Percentiles rank a stretch among this genome's conserved stretches.
Conservation (phyloP, 495 filamentous ascomycete species). For the Annulohypoxylon nitens region DNA sequence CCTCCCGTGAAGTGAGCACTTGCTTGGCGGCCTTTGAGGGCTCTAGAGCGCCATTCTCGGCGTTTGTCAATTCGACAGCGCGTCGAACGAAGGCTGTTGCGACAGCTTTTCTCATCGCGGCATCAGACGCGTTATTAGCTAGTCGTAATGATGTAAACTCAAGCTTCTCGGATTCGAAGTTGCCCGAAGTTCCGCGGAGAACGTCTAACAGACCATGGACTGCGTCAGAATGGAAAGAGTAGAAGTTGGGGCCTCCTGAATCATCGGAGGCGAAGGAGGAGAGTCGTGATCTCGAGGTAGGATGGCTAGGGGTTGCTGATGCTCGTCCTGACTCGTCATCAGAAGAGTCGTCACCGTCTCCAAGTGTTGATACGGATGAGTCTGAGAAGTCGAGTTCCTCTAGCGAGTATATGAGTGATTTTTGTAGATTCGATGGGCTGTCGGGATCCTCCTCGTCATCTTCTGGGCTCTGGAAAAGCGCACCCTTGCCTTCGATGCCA, state of each 20-base stretch:
- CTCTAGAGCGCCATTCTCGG: constrained; percentile 63
- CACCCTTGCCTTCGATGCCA: constrained; percentile 68
- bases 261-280: constrained; percentile 67
- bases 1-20: constrained; percentile 61
- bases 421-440: constrained; percentile 56
- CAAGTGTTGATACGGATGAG: constrained; percentile 80
- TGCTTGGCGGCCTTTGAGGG: constrained; percentile 74
- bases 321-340: constrained; percentile 55
- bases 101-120: constrained; percentile 87
- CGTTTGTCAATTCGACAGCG: constrained; percentile 77
- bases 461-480: constrained; percentile 61
- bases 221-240: constrained; percentile 89
- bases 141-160: constrained; percentile 92
- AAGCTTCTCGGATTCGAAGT: constrained; percentile 86
- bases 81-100: constrained; percentile 86
- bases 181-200: constrained; percentile 70
- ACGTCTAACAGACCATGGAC: constrained; percentile 85
- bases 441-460: constrained; percentile 62
- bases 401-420: constrained; percentile 74
- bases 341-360: constrained; percentile 56
- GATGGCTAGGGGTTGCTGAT: constrained; percentile 40
- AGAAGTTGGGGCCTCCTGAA: constrained; percentile 57
- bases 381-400: constrained; percentile 75
- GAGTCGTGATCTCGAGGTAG: constrained; percentile 57
- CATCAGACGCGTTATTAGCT: constrained; percentile 87